Conservation (phyloP, 176 grass and related monocot species). For the Bromus sterilis region DNA sequence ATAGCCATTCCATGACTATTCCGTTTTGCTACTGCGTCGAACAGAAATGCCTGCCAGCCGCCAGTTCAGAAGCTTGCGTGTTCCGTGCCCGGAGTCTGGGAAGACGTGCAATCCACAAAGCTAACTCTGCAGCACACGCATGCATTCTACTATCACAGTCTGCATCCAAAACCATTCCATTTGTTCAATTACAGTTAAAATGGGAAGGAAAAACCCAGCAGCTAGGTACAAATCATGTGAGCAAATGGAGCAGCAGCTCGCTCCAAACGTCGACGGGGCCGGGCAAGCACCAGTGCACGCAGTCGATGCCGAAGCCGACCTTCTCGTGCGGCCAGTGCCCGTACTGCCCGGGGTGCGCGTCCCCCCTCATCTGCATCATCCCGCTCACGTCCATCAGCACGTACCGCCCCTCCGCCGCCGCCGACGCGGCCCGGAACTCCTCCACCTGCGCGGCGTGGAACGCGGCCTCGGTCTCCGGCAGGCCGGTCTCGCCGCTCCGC, state of each 20-base stretch:
- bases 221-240: not conserved
- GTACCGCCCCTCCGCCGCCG: not conserved
- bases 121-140: not conserved
- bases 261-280: constrained; percentile 36
- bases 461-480: constrained; percentile 23
- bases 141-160: not conserved
- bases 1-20: no score
- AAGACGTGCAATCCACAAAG: no score
- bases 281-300: constrained; percentile 40
- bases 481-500: constrained; percentile 8
- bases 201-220: not conserved
- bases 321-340: constrained; percentile 43
- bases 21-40: no score
- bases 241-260: constrained; percentile 31
- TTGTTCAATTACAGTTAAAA: not conserved
- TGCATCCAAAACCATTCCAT: not conserved
- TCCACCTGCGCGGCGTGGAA: constrained; percentile 53
- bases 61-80: no score
- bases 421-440: constrained; percentile 19
- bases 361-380: constrained; percentile 48
- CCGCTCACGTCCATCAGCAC: constrained; percentile 39
- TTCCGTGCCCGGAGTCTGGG: no score
- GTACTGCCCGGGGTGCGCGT: constrained; percentile 32
- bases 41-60: no score
- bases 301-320: constrained; percentile 46